These are phyloP conservation scores for Exophiala mesophila DNA, from an alignment of 2,329 filamentous ascomycete species.

Conservation along the genomic window DNA sequence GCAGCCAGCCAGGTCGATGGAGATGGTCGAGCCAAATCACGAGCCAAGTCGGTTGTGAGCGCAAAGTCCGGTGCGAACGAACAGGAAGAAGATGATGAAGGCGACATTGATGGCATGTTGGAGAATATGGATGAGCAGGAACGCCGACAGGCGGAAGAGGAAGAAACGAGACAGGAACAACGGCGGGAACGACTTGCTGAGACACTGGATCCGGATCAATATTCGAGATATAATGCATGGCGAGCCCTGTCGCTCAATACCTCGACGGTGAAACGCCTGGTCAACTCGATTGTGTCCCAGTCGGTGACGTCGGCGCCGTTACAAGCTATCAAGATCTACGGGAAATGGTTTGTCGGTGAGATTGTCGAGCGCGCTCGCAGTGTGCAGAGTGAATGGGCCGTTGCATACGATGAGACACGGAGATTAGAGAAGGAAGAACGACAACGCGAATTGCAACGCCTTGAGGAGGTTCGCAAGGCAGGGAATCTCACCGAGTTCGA, in stretches of 20 bases:
- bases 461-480: constrained; percentile 33
- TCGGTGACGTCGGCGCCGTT: constrained; percentile 61
- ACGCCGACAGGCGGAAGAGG: constrained; percentile 20
- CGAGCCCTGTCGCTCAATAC: constrained; percentile 38
- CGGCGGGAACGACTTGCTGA: constrained; percentile 18
- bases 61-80: constrained; percentile 21
- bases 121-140: constrained; percentile 25
- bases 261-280: constrained; percentile 50
- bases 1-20: constrained; percentile 12
- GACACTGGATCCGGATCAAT: constrained; percentile 21
- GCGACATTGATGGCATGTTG: constrained; percentile 24
- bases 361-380: constrained; percentile 61
- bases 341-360: constrained; percentile 63
- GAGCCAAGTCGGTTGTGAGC: constrained; percentile 23
- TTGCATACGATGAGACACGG: constrained; percentile 48
- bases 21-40: constrained; percentile 7
- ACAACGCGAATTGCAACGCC: constrained; percentile 49
- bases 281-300: constrained; percentile 64
- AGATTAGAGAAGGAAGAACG: constrained; percentile 53
- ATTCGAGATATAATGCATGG: constrained; percentile 22
- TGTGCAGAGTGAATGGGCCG: constrained; percentile 52
- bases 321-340: constrained; percentile 59
- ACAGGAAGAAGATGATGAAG: constrained; percentile 27
- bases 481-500: constrained; percentile 18
- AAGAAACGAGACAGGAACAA: constrained; percentile 21